Conservation (phyloP, 805 yeast genomes). For the Schizosaccharomyces octosporus region DNA sequence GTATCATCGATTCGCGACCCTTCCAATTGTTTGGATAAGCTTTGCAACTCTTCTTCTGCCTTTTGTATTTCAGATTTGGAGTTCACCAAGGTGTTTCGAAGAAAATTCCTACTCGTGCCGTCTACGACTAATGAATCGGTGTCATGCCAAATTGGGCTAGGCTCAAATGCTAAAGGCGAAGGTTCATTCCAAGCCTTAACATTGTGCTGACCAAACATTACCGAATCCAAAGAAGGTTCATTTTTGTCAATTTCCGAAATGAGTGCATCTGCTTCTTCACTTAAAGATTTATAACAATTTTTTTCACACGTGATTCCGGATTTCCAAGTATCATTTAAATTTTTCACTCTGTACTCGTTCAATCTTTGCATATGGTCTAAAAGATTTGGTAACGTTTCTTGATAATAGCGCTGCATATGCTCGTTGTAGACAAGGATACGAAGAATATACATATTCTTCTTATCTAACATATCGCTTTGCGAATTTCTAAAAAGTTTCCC, state of each 20-base stretch:
- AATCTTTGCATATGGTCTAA: conserved; percentile 61
- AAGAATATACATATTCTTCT: conserved; percentile 65
- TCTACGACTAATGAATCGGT: conserved; percentile 46
- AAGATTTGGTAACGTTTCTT: conserved; percentile 79
- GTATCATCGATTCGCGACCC: not conserved
- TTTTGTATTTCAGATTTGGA: conserved; percentile 6
- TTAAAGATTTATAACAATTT: conserved; percentile 21
- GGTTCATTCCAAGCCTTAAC: conserved; percentile 59
- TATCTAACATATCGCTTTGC: conserved; percentile 46
- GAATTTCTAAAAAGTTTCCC: conserved; percentile 6
- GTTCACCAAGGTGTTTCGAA: conserved; percentile 16
- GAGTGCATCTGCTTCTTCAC: conserved; percentile 23
- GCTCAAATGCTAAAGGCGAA: conserved; percentile 56
- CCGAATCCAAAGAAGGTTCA: conserved; percentile 47
- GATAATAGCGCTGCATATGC: conserved; percentile 72
- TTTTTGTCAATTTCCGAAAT: conserved; percentile 42
- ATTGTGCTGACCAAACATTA: conserved; percentile 86
- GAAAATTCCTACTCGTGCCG: conserved; percentile 16
- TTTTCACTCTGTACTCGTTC: conserved; percentile 51
- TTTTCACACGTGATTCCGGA: conserved; percentile 40
- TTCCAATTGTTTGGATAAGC: not conserved
- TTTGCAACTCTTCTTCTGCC: not conserved
- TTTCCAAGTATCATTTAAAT: conserved; percentile 43
- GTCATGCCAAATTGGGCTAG: conserved; percentile 91
- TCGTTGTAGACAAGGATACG: conserved; percentile 68